Base-by-base conservation (phyloP, 768 basidiomycete species). In the Tricholoma sp. region DNA sequence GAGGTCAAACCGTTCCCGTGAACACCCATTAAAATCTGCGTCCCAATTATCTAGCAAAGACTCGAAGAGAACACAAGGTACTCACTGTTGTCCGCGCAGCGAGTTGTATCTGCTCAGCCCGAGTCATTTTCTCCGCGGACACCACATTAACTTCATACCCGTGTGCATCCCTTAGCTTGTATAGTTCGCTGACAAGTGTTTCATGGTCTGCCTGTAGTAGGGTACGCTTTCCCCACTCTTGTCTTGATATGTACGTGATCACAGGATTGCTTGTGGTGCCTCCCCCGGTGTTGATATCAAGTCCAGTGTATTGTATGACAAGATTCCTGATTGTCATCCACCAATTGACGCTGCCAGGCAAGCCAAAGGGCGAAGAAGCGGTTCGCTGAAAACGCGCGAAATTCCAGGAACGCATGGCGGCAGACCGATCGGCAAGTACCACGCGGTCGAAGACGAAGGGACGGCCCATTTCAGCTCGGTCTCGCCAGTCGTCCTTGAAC, bases 1-100 rank as follows among this genome's bases (percentile, higher is more conserved):
- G 91, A 80, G 0, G 93, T 95, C 37, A 97, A 69, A 32, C 91
- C 94, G 65, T 97, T 96, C 9, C 94, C 94, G 63, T 96, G 94
- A 13, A 96, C 88, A 56, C 94, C 94, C 81, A 95, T 88, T 86
- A 96, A 81, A 64, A 96, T 91, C 94, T 96, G 58, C 18, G 33
- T 6, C 34, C 10, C 18, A 10, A 52, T 45, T 24, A 17, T 5
- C 36, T 34, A 29, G 18, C 17, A 15, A 52, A 53, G 24, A 1
- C n/a, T 36, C 37, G 29, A n/a, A 24, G 13, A n/a, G n/a, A n/a
- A n/a, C n/a, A n/a, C n/a, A 53, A 24, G 29, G 20, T 6, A 48
- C 33, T 63, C 66, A 94, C 91, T 50, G 94, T 97, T 2, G 94
- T 93, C 58, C 91, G 77, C 2, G 85, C 90, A 9, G 94, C 88